Evolutionary conservation across 345 rosid species (phyloP), one percentile per base, ranked within the genome.

Genomic region (Nephelium lappaceum): DNA sequence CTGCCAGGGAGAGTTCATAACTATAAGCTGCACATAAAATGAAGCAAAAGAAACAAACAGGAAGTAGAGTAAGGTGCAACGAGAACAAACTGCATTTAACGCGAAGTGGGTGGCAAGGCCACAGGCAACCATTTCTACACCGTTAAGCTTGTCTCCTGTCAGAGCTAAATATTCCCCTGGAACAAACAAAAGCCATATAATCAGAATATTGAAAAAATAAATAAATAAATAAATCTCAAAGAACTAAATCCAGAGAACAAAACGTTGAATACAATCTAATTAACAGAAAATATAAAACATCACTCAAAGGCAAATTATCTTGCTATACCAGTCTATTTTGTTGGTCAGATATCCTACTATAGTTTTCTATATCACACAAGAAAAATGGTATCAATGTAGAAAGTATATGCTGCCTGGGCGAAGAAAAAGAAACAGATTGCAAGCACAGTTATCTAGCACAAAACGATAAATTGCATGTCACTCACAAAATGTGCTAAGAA

Each of bases 91-190:
- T 55, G 87, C 85, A 74, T 89, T 84, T 83, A 96, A 83, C 71
- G 90, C 81, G 79, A 81, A 96, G 82, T 91, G 99, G 41, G 99
- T 93, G 53, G 99, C 98, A 84, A 94, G 98, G 86, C 93, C 92
- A 84, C 91, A 91, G 2, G 97, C 97, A 81, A 94, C 88, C 98
- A 96, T 96, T 79, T 96, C 97, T 1, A 83, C 91, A 79, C 95
- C 98, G 85, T 89, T 83, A 45, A 93, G 97, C 80, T 91, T 93
- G 84, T 93, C 92, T 82, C 98, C 99, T 4, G 97, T 93, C 71
- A 96, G 87, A 73, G 99, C 95, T 70, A 94, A 84, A 86, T 89
- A 96, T 83, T 96, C 97, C 82, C 97, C 98, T 96, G 86, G 49
- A 81, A 76, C 63, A 78, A 77, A 58, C 43, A 72, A 47, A 41